A percentile compares a stretch with the other conserved stretches of the same genome.
Evolutionary conservation across 1,284 basidiomycete genomes (phyloP).

Genomic region (Pseudomicrostroma phylloplanum): DNA sequence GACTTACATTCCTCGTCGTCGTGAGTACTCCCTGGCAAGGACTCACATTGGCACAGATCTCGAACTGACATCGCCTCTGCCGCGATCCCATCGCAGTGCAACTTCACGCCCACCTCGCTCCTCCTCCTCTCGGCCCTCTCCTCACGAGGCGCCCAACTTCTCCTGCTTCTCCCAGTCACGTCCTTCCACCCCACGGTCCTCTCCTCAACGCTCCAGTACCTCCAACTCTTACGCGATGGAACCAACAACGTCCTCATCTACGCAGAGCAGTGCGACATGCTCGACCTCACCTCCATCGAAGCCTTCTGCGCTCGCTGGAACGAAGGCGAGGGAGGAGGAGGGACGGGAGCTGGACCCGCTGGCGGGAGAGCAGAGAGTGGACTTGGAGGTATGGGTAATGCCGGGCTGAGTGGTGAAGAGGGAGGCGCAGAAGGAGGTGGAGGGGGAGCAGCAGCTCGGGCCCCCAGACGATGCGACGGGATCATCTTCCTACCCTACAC

Average conservation of each 20-base stretch:
- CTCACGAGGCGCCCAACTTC: constrained; percentile 10
- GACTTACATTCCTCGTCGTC: constrained; percentile 9
- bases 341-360: neutral
- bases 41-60: too few species aligned
- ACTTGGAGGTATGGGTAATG: constrained; percentile 1
- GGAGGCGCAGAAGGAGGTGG: constrained; percentile 4
- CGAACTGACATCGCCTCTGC: too few species aligned
- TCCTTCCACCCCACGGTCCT: constrained; percentile 6
- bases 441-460: neutral
- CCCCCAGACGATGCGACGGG: constrained; percentile 16
- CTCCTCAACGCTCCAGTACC: constrained; percentile 20
- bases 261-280: constrained; percentile 43
- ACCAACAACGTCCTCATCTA: constrained; percentile 37
- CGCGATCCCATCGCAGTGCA: too few species aligned
- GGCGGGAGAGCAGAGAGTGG: constrained; percentile 5
- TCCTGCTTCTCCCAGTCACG: constrained; percentile 4
- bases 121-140: constrained; percentile 9
- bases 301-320: constrained; percentile 37
- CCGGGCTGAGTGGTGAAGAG: neutral
- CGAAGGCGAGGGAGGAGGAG: constrained; percentile 18
- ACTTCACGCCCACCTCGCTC: constrained; percentile 10
- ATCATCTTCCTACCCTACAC: constrained; percentile 18
- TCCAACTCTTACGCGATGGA: constrained; percentile 36
- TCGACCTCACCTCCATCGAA: constrained; percentile 20
- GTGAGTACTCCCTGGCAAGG: neutral